Conservation (phyloP, 225 moss, liverwort and hornwort genomes). For the Marchantia paleacea region DNA sequence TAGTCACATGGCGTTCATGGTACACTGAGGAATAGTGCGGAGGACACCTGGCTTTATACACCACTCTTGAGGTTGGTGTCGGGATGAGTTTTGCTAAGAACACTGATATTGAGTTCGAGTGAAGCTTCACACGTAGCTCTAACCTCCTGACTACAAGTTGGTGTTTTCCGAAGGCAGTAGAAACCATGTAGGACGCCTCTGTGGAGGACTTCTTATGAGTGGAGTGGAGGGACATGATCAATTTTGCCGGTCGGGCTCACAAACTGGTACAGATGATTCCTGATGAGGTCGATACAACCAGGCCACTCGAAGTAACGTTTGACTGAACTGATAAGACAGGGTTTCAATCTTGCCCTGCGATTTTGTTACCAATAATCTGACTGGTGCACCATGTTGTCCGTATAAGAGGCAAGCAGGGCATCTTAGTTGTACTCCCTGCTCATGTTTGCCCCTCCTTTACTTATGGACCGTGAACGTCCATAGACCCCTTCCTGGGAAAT, state of each 20-base stretch:
- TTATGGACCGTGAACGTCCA: no score
- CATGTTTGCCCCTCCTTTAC: no score
- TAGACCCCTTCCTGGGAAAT: no score
- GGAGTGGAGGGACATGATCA: neutral
- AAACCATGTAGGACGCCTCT: neutral
- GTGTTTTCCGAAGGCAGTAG: neutral
- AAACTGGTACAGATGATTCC: neutral
- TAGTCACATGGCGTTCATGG: conserved; percentile 23
- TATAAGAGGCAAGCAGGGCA: no score
- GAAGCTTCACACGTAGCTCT: neutral
- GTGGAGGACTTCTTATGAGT: neutral
- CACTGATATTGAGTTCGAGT: neutral
- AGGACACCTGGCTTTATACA: neutral
- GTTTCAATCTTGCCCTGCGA: neutral
- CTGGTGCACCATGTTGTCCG: neutral
- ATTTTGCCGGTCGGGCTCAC: neutral
- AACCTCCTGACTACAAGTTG: neutral
- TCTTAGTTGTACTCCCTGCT: no score
- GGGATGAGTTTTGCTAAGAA: neutral
- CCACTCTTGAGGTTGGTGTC: conserved; percentile 10
- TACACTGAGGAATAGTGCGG: conserved; percentile 2
- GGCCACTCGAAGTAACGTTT: neutral
- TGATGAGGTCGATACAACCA: neutral
- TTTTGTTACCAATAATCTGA: neutral
- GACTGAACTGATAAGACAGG: neutral